phyloP scores from a whole-genome alignment of 352 stramenopile species.

The Globisporangium uncinulatum region DNA sequence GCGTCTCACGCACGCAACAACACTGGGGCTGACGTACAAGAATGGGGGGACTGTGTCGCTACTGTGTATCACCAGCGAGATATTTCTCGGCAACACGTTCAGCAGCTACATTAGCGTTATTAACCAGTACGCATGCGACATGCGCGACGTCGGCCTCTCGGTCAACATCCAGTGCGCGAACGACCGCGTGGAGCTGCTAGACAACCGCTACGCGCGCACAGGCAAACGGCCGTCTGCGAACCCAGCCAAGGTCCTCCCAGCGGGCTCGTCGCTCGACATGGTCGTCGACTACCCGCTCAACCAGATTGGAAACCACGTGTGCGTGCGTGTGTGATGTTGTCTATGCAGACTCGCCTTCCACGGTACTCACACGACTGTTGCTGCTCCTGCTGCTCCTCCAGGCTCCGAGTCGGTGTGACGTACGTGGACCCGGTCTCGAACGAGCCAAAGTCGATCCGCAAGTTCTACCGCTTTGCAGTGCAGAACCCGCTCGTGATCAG shows the following conservation, averaged over 20 bases:
- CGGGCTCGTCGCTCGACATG: slow-evolving; percentile 85
- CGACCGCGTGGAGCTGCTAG: slow-evolving; percentile 70
- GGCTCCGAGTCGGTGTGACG: slow-evolving; percentile 67
- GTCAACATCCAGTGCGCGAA: slow-evolving; percentile 86
- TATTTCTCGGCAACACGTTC: slow-evolving; percentile 91
- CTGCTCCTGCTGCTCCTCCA: slow-evolving; percentile 1
- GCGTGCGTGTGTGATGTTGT: slow-evolving; percentile 5
- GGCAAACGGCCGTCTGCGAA: slow-evolving; percentile 69
- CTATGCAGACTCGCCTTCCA: not conserved
- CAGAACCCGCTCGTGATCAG: slow-evolving; percentile 86
- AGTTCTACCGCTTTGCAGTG: slow-evolving; percentile 90
- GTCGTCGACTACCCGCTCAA: slow-evolving; percentile 88
- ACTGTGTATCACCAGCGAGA: slow-evolving; percentile 47
- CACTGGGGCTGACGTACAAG: not conserved
- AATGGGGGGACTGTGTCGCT: not conserved
- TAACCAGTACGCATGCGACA: slow-evolving; percentile 80
- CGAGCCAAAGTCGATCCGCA: slow-evolving; percentile 83
- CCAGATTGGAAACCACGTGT: slow-evolving; percentile 85
- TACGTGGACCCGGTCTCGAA: slow-evolving; percentile 71
- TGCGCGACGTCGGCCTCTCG: slow-evolving; percentile 70
- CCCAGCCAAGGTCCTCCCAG: slow-evolving; percentile 57
- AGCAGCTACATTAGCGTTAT: slow-evolving; percentile 92
- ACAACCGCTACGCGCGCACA: slow-evolving; percentile 67
- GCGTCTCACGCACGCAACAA: not conserved
- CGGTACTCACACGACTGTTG: not conserved